Evolutionary conservation across 176 grass and related monocot species (phyloP).

Genomic region (Olyra latifolia): DNA sequence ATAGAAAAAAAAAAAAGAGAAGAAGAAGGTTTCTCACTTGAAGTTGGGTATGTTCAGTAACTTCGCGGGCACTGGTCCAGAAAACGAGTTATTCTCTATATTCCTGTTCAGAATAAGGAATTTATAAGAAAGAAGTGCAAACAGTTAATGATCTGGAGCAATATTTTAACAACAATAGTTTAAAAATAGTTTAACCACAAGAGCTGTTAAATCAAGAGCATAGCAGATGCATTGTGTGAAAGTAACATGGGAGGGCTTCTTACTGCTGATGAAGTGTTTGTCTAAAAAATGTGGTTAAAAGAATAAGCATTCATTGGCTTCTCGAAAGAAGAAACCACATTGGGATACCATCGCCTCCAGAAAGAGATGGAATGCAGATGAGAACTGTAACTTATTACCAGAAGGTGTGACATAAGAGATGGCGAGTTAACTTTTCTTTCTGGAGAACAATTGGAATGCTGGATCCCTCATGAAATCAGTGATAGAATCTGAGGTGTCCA

Average conservation of each 20-base stretch:
- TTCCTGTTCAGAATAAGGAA: slow-evolving; percentile 61
- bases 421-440: background rate
- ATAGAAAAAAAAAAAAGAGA: slow-evolving; percentile 31
- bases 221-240: background rate
- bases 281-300: background rate
- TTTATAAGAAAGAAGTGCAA: slow-evolving; percentile 19
- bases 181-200: background rate
- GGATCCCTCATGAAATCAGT: background rate
- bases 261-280: slow-evolving; percentile 1
- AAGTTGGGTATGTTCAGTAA: slow-evolving; percentile 77
- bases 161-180: background rate
- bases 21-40: slow-evolving; percentile 67
- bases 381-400: slow-evolving; percentile 6
- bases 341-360: background rate
- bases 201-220: background rate
- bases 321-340: slow-evolving; percentile 22
- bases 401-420: background rate
- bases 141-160: background rate
- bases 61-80: slow-evolving; percentile 77
- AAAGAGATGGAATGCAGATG: background rate
- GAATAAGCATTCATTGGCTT: background rate
- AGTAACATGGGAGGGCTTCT: background rate
- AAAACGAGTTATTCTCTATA: slow-evolving; percentile 96
- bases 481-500: background rate
- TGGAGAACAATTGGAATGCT: slow-evolving; percentile 8